Evolutionary conservation across 2,329 filamentous ascomycete genomes (phyloP).

Genomic region (Aureobasidium sp.): DNA sequence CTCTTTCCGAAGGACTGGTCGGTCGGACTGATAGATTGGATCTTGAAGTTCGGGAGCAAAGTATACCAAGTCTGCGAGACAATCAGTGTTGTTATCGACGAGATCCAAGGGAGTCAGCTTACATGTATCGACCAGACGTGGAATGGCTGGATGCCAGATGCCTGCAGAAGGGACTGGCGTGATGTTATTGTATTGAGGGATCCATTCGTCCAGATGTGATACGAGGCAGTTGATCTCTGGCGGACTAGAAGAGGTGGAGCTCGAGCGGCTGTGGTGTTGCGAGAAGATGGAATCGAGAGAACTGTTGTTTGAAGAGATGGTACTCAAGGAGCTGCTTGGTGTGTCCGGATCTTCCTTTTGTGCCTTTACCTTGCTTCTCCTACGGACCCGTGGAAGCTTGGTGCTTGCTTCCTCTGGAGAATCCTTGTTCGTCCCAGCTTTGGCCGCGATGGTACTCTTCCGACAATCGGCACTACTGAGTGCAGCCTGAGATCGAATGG

Average conservation of each 20-base stretch:
- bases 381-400: background rate
- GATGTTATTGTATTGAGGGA: background rate
- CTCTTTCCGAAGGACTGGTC: conserved; percentile 19
- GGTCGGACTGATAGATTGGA: conserved; percentile 13
- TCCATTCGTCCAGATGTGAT: background rate
- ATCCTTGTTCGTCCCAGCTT: background rate
- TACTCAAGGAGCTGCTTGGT: background rate
- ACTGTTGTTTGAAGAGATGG: background rate
- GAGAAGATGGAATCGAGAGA: background rate
- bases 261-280: background rate
- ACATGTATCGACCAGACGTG: conserved; percentile 1
- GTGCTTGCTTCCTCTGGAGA: background rate
- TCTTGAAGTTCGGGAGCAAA: background rate
- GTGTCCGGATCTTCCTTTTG: background rate
- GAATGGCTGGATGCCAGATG: background rate
- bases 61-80: background rate
- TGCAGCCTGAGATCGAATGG: conserved; percentile 7
- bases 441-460: conserved; percentile 5
- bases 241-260: too few relatives aligned
- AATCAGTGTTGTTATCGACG: background rate
- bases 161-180: background rate
- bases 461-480: background rate
- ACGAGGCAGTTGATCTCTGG: background rate
- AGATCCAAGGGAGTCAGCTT: background rate
- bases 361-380: background rate